Base-by-base conservation (phyloP, 2,329 filamentous ascomycete genomes). In the Arthrobotrys megalospora region DNA sequence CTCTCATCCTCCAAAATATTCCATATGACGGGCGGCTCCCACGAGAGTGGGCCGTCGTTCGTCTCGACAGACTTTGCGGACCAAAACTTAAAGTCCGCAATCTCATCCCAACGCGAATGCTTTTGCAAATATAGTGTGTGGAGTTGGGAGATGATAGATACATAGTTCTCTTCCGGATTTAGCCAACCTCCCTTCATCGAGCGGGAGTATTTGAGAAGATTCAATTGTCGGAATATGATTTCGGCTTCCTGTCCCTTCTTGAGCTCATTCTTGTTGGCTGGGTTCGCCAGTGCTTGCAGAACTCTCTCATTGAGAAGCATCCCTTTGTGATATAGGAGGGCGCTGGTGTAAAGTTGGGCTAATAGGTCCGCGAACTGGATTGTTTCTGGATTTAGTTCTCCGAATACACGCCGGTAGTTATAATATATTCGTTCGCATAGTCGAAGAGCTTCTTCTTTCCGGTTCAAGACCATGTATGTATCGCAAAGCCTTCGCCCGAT, bases 391-490 rank as follows among this genome's bases (percentile, higher is more conserved):
- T 87, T 85, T 7, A 85, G 84, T 34, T 85, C 85, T 3, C 87
- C 87, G 82, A 87, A 87, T 5, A 87, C 87, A 21, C 87, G 86
- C 10, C 86, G 86, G 79, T 88, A 84, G 81, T 89, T 89, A 84
- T 89, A 89, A 45, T 86, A 86, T 71, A 89, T 88, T 81, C 87
- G 86, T 80, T 87, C 87, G 82, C 85, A 86, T 1, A 89, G 85
- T 63, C 84, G 84, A 48, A 86, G 84, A 10, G 86, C 84, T 1
- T 84, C 83, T 77, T 85, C 83, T 52, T 85, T 84, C 53, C 86
- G 83, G 47, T 85, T 85, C 36, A 86, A 85, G 48, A 86, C 85
- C 83, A 87, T 88, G 60, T 87, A 86, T 1, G 86, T 86, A 81
- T 86, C 86, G 62, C 88, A 86, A 60, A 88, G 86, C 11, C 86